A percentile compares a stretch with the other conserved stretches of the same genome.
Conservation (phyloP, 441 rosid species). For the Syzygium syzygioides region DNA sequence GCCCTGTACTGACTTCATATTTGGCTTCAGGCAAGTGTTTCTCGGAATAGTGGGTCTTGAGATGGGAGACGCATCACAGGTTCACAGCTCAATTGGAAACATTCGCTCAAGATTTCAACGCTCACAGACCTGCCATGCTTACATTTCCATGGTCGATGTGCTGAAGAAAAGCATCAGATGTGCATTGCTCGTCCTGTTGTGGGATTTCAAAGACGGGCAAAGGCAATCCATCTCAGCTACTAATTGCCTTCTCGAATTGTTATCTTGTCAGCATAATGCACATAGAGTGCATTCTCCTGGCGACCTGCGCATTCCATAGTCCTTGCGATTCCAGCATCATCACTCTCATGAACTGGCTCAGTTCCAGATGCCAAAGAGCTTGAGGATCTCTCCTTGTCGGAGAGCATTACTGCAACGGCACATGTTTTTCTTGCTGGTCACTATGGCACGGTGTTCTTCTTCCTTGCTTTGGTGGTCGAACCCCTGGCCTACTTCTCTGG, state of each 20-base stretch:
- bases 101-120: not conserved
- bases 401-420: not conserved
- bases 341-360: not conserved
- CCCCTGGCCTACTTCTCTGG: not conserved
- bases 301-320: not conserved
- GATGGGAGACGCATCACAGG: not conserved
- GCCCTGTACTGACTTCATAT: not conserved
- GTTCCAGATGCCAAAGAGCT: not conserved
- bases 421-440: not conserved
- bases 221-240: not conserved
- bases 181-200: not conserved
- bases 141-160: not conserved
- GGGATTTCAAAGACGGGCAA: not conserved
- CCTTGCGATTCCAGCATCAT: not conserved
- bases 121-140: not conserved
- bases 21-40: not conserved
- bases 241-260: not conserved
- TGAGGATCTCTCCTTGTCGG: not conserved
- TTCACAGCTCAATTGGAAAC: not conserved
- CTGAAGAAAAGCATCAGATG: not conserved
- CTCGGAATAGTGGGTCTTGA: not conserved
- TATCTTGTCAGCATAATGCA: not conserved
- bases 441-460: not conserved
- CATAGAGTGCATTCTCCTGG: not conserved
- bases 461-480: not conserved